Percentiles rank a stretch among this genome's conserved stretches.
These are phyloP conservation scores for Luvunga scandens DNA, from an alignment of 345 rosid genomes.

Conservation along the genomic window DNA sequence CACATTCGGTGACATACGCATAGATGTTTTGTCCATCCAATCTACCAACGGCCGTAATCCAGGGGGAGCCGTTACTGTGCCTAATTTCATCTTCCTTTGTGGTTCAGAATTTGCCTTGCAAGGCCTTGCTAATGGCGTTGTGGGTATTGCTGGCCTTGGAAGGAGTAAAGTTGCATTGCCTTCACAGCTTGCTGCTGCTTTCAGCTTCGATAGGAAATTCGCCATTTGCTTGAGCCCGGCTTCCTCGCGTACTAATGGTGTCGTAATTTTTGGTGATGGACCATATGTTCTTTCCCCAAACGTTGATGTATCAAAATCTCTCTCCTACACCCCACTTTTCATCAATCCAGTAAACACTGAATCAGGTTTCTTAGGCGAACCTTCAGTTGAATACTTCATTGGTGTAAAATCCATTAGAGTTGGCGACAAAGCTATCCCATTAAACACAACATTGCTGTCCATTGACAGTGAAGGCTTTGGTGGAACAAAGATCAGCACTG, in stretches of 20 bases:
- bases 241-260: conserved; percentile 15
- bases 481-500: conserved; percentile 36
- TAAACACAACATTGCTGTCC: conserved; percentile 27
- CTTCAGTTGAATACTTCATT: conserved; percentile 30
- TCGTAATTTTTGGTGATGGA: conserved; percentile 30
- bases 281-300: conserved; percentile 23
- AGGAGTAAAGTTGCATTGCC: conserved; percentile 10
- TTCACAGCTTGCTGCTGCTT: conserved; percentile 16
- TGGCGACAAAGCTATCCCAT: conserved; percentile 1
- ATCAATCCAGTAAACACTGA: conserved; percentile 27
- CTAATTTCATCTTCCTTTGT: conserved; percentile 20
- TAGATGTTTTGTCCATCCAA: conserved; percentile 23
- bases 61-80: conserved; percentile 15
- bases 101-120: not conserved
- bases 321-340: conserved; percentile 28
- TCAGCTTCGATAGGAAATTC: conserved; percentile 22
- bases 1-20: conserved; percentile 21
- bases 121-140: conserved; percentile 24
- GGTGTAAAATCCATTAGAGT: conserved; percentile 29
- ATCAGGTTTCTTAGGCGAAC: conserved; percentile 3
- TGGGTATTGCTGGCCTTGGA: conserved; percentile 25
- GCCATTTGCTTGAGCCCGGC: conserved; percentile 28
- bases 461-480: conserved; percentile 25
- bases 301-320: conserved; percentile 29
- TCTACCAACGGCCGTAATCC: conserved; percentile 31